Base-by-base conservation (phyloP, 495 filamentous ascomycete genomes). In the Hypomontagnella submonticulosa region DNA sequence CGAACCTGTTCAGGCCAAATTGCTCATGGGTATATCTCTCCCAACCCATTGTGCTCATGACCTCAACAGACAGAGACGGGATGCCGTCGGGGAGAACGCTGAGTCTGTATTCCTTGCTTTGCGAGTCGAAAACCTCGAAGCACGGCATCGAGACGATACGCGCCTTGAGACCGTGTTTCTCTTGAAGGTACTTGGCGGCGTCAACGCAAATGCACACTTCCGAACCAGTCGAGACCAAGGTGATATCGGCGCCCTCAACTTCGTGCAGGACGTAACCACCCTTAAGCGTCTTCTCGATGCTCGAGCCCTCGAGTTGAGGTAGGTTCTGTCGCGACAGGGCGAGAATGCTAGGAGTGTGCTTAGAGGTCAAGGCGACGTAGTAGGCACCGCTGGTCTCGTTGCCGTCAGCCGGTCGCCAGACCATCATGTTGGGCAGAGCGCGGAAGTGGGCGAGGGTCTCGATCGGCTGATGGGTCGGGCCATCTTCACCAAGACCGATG, bases 361-460 rank as follows among this genome's bases (percentile, higher is more conserved):
- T 92, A 70, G 92, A 90, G 70, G 89, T 97, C 61, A 99, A 82
- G 42, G 93, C 91, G 69, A 95, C 82, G 81, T 99, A 99, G 87
- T 99, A 99, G 68, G 96, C 95, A 70, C 93, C 93, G 76, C 90
- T 94, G 71, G 89, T 93, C 90, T 99, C 95, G 83, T 99, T 99
- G 69, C 95, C 95, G 74, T 99, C 95, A 59, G 95, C 95, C 60
- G 95, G 95, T 75, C 95, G 95, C 95, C 95, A 99, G 72, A 98
- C 96, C 95, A 98, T 97, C 87, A 90, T 92, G 90, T 99, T 99
- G 69, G 95, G 95, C 68, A 98, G 87, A 57, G 96, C 96, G 79
- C 95, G 95, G 92, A 98, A 98, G 81, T 99, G 95, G 63, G 95
- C 90, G 47, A 99, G 88, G n/a, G 92, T 97, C 87, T 99, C 95